These are phyloP conservation scores for Beauveria sp. DNA, from an alignment of 2,329 filamentous ascomycete species.

Conservation along the genomic window DNA sequence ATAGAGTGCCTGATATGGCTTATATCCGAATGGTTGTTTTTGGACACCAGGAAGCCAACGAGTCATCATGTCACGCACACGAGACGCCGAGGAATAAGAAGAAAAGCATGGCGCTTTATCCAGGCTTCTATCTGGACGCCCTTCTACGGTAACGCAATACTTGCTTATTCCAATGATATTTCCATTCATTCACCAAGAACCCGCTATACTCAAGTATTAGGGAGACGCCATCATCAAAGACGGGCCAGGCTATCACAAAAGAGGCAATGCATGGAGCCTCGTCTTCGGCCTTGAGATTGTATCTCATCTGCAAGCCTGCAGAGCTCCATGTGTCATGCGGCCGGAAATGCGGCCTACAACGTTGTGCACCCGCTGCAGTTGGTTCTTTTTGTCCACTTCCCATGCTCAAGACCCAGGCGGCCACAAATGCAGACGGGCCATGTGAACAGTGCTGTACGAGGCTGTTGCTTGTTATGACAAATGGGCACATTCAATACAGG, in stretches of 20 bases:
- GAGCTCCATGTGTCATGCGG: constrained; percentile 3
- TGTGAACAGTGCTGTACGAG: not conserved
- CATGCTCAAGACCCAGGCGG: not conserved
- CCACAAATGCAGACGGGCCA: not conserved
- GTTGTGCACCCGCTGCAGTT: constrained; percentile 2
- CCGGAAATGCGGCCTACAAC: constrained; percentile 7
- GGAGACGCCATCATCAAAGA: not conserved
- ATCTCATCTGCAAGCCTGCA: constrained; percentile 1
- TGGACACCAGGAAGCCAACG: not conserved
- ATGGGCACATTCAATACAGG: not conserved
- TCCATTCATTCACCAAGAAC: no score
- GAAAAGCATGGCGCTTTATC: not conserved
- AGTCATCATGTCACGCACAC: not conserved
- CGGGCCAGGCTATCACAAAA: not conserved
- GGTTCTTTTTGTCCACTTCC: not conserved
- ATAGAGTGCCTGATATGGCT: constrained; percentile 1
- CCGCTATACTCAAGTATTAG: not conserved
- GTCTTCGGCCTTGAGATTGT: not conserved
- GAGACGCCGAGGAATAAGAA: not conserved
- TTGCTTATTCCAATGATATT: no score
- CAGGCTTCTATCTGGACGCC: no score
- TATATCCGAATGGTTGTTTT: not conserved
- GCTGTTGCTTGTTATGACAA: not conserved
- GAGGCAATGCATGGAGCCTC: not conserved
- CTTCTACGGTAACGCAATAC: not conserved